phyloP scores from a whole-genome alignment of 2,329 filamentous ascomycete genomes.

The Cadophora gregata region DNA sequence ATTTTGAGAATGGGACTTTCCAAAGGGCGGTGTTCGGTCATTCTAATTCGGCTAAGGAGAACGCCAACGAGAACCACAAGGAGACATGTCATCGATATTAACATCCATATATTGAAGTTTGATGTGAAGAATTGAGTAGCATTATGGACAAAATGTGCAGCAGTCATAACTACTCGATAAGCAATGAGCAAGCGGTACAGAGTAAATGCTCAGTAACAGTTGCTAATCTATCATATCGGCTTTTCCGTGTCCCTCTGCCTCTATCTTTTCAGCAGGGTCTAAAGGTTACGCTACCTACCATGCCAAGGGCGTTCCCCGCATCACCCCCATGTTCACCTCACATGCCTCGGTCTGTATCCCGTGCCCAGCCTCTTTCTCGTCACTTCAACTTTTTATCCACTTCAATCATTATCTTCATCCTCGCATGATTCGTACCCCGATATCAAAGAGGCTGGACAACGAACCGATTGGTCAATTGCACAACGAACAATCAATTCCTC shows the following conservation, averaged over 20 bases:
- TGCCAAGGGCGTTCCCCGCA: slow-evolving; percentile 9
- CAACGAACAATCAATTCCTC: neutral
- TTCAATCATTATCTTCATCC: neutral
- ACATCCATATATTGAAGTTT: too few relatives aligned
- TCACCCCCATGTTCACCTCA: neutral
- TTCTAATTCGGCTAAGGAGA: too few relatives aligned
- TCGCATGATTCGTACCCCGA: neutral
- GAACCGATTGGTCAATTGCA: neutral
- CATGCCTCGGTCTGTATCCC: neutral
- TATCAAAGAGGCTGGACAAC: slow-evolving; percentile 16
- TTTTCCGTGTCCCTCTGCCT: neutral
- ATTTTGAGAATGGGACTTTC: too few relatives aligned
- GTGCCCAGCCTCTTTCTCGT: neutral
- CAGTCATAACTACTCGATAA: neutral
- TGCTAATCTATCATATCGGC: neutral
- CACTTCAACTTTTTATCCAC: neutral
- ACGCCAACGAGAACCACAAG: too few relatives aligned
- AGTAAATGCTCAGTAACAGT: neutral
- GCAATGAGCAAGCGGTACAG: neutral
- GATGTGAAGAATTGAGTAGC: too few relatives aligned
- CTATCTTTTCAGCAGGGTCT: neutral
- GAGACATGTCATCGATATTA: too few relatives aligned
- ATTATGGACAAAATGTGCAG: too few relatives aligned
- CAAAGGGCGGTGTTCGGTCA: too few relatives aligned
- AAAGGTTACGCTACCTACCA: neutral